Conservation (phyloP, 768 basidiomycete species). For the Pleurotus tuber-regium region DNA sequence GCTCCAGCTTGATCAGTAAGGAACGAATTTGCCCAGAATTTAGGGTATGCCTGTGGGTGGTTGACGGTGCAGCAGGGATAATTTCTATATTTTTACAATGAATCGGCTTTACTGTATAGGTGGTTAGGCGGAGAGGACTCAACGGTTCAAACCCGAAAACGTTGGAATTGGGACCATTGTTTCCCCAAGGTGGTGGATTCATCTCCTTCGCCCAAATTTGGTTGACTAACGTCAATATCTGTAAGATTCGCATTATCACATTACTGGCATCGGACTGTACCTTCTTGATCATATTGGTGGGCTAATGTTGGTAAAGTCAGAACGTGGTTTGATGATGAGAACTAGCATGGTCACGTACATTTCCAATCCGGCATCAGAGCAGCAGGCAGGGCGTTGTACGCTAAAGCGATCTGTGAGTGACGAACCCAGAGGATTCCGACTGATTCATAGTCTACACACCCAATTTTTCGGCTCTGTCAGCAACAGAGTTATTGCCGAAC, state of each 20-base stretch:
- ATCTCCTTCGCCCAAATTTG: conserved; percentile 41
- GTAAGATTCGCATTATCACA: no score
- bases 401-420: conserved; percentile 16
- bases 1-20: conserved; percentile 26
- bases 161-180: conserved; percentile 37
- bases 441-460: no score
- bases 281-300: conserved; percentile 43
- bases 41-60: conserved; percentile 38
- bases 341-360: conserved; percentile 21
- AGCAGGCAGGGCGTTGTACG: conserved; percentile 39
- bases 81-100: conserved; percentile 26
- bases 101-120: background rate
- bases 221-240: conserved; percentile 25
- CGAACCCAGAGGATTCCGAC: background rate
- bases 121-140: conserved; percentile 6
- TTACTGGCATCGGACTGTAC: conserved; percentile 20
- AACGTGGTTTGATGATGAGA: background rate
- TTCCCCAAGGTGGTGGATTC: conserved; percentile 35
- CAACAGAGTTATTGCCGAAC: conserved; percentile 40
- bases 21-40: conserved; percentile 42
- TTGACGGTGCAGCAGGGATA: conserved; percentile 45
- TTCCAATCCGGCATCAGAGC: conserved; percentile 37
- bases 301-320: conserved; percentile 18
- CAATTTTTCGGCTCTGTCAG: conserved; percentile 38
- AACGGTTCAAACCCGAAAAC: conserved; percentile 45